Evolutionary conservation across 257 asterid species (phyloP).

Genomic region (Echites panduratus): DNA sequence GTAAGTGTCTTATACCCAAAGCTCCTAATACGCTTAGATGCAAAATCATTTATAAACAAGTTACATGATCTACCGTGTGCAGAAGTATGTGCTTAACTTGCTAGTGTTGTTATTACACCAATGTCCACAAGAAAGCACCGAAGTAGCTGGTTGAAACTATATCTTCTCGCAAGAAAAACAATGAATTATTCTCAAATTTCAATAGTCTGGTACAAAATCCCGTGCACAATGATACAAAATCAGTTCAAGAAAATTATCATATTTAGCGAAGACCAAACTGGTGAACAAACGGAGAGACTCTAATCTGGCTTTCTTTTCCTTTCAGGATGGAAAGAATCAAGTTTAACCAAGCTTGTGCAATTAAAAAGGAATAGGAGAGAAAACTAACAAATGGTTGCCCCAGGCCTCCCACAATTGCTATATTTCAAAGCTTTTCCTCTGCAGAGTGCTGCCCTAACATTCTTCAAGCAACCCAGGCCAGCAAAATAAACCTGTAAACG

Average conservation of each 20-base stretch:
- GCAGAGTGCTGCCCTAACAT: conserved; percentile 95
- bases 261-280: not conserved
- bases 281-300: not conserved
- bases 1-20: conserved; percentile 1
- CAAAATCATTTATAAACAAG: not conserved
- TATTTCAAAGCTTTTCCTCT: conserved; percentile 92
- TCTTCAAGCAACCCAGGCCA: conserved; percentile 96
- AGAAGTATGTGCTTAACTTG: conserved; percentile 50
- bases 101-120: conserved; percentile 86
- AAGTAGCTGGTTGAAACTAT: conserved; percentile 66
- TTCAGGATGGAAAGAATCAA: not conserved
- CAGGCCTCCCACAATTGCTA: conserved; percentile 92
- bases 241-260: not conserved
- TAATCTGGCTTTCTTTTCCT: not conserved
- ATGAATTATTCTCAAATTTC: conserved; percentile 16
- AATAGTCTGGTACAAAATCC: conserved; percentile 31
- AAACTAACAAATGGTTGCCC: conserved; percentile 91
- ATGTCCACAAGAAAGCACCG: conserved; percentile 94
- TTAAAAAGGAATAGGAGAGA: no score
- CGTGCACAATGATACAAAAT: conserved; percentile 93
- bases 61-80: not conserved
- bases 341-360: not conserved
- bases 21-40: not conserved
- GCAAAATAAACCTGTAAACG: conserved; percentile 95
- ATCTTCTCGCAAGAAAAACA: conserved; percentile 72